Conservation (phyloP, 192 early-diverging fungal genomes). For the Lunasporangiospora selenospora region DNA sequence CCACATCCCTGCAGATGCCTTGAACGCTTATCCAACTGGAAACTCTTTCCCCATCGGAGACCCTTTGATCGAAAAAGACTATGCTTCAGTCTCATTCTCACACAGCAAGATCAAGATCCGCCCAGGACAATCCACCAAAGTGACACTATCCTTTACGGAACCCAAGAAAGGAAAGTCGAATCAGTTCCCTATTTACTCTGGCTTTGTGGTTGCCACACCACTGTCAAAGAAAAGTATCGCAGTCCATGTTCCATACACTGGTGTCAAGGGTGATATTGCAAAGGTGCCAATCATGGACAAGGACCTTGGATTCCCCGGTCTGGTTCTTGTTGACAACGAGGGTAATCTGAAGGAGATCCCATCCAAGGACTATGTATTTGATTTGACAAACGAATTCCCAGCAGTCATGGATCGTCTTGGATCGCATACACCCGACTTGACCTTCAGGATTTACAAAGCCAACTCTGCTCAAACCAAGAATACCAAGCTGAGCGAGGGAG, state of each 20-base stretch:
- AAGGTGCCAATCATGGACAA: slow-evolving; percentile 40
- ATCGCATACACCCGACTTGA: slow-evolving; percentile 17
- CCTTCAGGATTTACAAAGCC: slow-evolving; percentile 15
- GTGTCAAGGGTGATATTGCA: slow-evolving; percentile 29
- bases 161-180: slow-evolving; percentile 28
- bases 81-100: slow-evolving; percentile 49
- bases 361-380: not conserved
- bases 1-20: slow-evolving; percentile 49
- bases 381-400: slow-evolving; percentile 6
- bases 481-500: no score
- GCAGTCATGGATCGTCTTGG: slow-evolving; percentile 10
- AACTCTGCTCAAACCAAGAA: no score
- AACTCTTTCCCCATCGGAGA: slow-evolving; percentile 27
- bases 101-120: slow-evolving; percentile 24
- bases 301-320: slow-evolving; percentile 8
- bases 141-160: slow-evolving; percentile 50
- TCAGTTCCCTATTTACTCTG: slow-evolving; percentile 32
- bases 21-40: slow-evolving; percentile 42
- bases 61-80: slow-evolving; percentile 24
- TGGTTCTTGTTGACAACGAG: not conserved
- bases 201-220: slow-evolving; percentile 31
- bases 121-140: slow-evolving; percentile 24
- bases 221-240: slow-evolving; percentile 6
- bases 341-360: slow-evolving; percentile 5
- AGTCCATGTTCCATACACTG: slow-evolving; percentile 38